Percentiles rank a stretch among this genome's conserved stretches.
Conservation (phyloP, 257 asterid species). For the Salvia hispanica region DNA sequence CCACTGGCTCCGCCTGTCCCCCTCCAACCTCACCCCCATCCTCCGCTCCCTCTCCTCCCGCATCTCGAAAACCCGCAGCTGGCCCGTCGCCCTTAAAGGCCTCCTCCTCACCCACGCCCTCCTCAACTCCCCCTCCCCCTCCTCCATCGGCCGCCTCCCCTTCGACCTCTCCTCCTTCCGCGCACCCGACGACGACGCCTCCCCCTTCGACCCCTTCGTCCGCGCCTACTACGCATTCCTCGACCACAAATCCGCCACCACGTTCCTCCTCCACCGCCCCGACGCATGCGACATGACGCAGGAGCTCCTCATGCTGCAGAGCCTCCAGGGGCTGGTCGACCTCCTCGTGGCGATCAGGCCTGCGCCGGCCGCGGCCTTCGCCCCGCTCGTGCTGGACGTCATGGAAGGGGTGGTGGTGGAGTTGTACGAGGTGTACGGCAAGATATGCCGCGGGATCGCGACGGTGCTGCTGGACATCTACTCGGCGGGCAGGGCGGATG, state of each 20-base stretch:
- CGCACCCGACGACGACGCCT: constrained; percentile 40
- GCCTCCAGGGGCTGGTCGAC: constrained; percentile 59
- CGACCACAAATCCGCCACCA: constrained; percentile 62
- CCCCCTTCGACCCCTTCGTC: constrained; percentile 56
- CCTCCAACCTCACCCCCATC: constrained; percentile 61
- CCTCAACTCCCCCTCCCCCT: constrained; percentile 39
- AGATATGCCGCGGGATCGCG: constrained; percentile 68
- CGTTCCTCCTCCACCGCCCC: constrained; percentile 40
- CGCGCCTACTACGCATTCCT: constrained; percentile 73
- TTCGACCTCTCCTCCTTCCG: constrained; percentile 71
- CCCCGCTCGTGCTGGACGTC: constrained; percentile 57
- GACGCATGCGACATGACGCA: constrained; percentile 33
- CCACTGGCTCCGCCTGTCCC: constrained; percentile 70
- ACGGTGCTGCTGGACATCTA: constrained; percentile 51
- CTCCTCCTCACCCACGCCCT: constrained; percentile 71
- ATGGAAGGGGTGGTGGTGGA: constrained; percentile 72
- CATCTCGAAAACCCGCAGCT: constrained; percentile 48
- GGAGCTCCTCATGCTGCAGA: constrained; percentile 54
- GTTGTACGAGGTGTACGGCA: constrained; percentile 62
- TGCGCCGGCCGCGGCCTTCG: constrained; percentile 37
- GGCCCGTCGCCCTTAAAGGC: constrained; percentile 79
- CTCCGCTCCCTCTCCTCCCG: constrained; percentile 69
- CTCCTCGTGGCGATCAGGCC: constrained; percentile 65
- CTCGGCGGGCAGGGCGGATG: constrained; percentile 54
- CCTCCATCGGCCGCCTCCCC: constrained; percentile 76